These are phyloP conservation scores for Linderniella brevidens DNA, from an alignment of 257 asterid species.

Conservation along the genomic window DNA sequence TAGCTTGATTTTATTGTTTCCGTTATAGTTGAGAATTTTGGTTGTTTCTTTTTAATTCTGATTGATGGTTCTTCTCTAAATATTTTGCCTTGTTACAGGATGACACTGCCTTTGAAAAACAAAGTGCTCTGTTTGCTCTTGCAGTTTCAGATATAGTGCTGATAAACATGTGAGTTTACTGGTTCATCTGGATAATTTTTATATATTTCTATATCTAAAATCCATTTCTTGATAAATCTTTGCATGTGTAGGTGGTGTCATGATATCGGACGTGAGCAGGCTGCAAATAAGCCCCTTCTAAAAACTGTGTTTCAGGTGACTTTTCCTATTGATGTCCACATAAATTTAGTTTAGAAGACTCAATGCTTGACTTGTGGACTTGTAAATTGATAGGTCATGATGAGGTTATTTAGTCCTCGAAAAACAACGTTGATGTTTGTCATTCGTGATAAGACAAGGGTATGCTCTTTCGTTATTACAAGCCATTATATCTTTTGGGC, in stretches of 20 bases:
- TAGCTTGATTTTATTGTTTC: too few relatives aligned
- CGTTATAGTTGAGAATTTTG: neutral
- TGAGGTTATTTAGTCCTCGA: constrained; percentile 96
- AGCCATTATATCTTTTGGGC: constrained; percentile 1
- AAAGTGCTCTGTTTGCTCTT: constrained; percentile 92
- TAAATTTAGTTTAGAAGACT: constrained; percentile 1
- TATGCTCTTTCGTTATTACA: constrained; percentile 14
- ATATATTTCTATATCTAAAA: neutral
- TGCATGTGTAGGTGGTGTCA: constrained; percentile 76
- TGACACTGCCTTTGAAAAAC: constrained; percentile 93
- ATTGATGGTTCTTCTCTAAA: constrained; percentile 4
- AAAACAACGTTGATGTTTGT: constrained; percentile 92
- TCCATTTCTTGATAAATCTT: too few relatives aligned
- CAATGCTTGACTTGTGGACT: constrained; percentile 13
- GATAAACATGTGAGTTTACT: constrained; percentile 73
- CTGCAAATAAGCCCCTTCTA: constrained; percentile 89
- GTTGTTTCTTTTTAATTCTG: neutral
- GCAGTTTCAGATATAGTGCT: constrained; percentile 97
- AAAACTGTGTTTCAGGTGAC: constrained; percentile 92
- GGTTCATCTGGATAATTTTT: neutral
- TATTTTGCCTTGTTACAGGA: constrained; percentile 35
- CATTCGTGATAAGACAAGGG: constrained; percentile 95
- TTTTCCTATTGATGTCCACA: constrained; percentile 2
- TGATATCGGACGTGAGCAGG: constrained; percentile 98
- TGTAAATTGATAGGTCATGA: constrained; percentile 60